A percentile compares a stretch with the other conserved stretches of the same genome.
phyloP scores from a whole-genome alignment of 257 asterid genomes.

The Forsythia viridissima region DNA sequence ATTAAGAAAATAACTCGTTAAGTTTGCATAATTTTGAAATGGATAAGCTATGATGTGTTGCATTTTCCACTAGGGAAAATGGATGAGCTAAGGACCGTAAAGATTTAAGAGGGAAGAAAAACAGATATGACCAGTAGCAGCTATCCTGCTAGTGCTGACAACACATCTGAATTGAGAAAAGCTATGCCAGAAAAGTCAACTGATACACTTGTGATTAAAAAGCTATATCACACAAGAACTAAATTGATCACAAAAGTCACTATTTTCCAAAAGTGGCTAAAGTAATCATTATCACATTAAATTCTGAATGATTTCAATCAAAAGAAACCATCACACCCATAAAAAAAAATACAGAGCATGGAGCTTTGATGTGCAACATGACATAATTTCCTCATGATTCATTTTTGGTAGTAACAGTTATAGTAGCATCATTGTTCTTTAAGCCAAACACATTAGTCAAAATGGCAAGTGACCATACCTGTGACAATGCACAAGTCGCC shows the following conservation, averaged over 20 bases:
- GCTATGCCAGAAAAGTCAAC: conserved; percentile 19
- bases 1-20: background rate
- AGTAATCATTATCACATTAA: background rate
- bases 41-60: conserved; percentile 8
- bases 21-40: background rate
- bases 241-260: conserved; percentile 1
- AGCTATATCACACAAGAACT: conserved; percentile 15
- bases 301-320: background rate
- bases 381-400: background rate
- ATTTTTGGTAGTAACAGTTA: conserved; percentile 18
- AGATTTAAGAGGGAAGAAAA: conserved; percentile 18
- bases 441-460: conserved; percentile 11
- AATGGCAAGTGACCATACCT: conserved; percentile 54
- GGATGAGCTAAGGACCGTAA: conserved; percentile 9
- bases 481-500: conserved; percentile 78
- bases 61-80: background rate
- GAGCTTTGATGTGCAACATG: background rate
- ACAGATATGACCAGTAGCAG: conserved; percentile 4
- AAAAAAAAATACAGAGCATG: conserved; percentile 11
- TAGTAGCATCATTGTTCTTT: conserved; percentile 3
- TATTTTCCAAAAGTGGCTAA: conserved; percentile 4
- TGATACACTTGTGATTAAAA: background rate
- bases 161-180: conserved; percentile 5
- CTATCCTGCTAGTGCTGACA: conserved; percentile 19
- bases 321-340: conserved; percentile 14